phyloP scores from a whole-genome alignment of 164 flowering plant species.

The Vitis rupestris region DNA sequence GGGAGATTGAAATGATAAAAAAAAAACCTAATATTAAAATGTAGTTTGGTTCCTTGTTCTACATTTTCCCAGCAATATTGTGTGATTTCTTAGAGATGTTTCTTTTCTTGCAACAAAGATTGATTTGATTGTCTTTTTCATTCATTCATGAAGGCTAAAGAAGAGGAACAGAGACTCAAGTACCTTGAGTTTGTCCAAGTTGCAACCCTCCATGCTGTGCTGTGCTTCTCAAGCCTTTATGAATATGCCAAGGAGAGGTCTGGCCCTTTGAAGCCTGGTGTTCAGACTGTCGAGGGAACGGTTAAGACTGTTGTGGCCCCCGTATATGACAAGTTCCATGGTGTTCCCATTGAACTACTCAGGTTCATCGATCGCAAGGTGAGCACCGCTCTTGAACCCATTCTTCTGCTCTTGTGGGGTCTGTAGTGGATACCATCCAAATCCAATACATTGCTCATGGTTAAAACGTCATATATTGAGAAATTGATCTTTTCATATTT shows the following conservation, averaged over 20 bases:
- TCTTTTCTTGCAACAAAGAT: no score
- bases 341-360: constrained; percentile 37
- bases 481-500: not conserved
- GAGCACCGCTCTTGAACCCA: not conserved
- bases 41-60: no score
- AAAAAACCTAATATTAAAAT: no score
- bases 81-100: no score
- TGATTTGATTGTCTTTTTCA: no score
- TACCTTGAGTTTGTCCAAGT: constrained; percentile 44
- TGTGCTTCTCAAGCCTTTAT: constrained; percentile 28
- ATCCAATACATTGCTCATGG: not conserved
- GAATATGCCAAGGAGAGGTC: constrained; percentile 39
- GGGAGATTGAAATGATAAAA: no score
- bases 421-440: not conserved
- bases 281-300: constrained; percentile 43
- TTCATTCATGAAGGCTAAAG: not conserved
- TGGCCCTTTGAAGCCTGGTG: constrained; percentile 52
- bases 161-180: constrained; percentile 31
- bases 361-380: constrained; percentile 47
- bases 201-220: constrained; percentile 23
- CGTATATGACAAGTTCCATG: constrained; percentile 36
- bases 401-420: not conserved
- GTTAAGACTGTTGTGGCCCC: constrained; percentile 42
- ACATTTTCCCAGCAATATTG: no score
- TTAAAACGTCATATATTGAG: no score